Base-by-base conservation (phyloP, 352 stramenopile genomes). In the Phytopythium oedochilum region DNA sequence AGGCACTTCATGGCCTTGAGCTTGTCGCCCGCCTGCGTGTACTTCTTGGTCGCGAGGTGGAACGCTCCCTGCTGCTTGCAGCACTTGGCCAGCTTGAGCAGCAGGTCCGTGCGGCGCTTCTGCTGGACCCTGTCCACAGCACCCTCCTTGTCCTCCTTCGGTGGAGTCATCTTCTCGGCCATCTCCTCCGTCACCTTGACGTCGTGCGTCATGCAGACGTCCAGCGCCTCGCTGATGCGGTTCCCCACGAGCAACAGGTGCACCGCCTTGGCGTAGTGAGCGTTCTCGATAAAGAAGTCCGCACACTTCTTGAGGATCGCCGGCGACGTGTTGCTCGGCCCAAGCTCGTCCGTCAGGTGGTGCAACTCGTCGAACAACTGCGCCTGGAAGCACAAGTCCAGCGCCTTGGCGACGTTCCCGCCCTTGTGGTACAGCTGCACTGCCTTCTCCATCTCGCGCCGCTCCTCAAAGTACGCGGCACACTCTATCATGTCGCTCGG, bases 1-100 rank as follows among this genome's bases (percentile, higher is more conserved):
- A 98, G 66, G 59, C 94, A 98, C 64, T 98, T 98, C 78, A 98
- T 96, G 17, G 93, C 95, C 53, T 95, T 87, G 22, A 97, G 65
- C 20, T 92, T 93, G 53, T 97, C 83, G 15, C 92, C 93, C 1
- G 92, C 92, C 60, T 98, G 88, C 1, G 94, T 98, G 68, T 98
- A 98, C 55, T 98, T 98, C 58, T 98, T 98, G 32, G 88, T 97
- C 18, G 95, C 95, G 31, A 98, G 63, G 49, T 96, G 87, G 64
- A 94, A 97, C 50, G 85, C 81, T 6, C 88, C 81, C 68, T 98
- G 95, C 32, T 96, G 87, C 59, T 97, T 97, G 64, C 87, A 97
- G 60, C 72, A 89, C 44, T 94, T 96, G 10, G 93, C 95, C 17
- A 98, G 71, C 59, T 96, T 89, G n/a, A 87, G 67, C 26, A 98